Conservation (phyloP, 768 basidiomycete species). For the Lactifluus subvellereus region DNA sequence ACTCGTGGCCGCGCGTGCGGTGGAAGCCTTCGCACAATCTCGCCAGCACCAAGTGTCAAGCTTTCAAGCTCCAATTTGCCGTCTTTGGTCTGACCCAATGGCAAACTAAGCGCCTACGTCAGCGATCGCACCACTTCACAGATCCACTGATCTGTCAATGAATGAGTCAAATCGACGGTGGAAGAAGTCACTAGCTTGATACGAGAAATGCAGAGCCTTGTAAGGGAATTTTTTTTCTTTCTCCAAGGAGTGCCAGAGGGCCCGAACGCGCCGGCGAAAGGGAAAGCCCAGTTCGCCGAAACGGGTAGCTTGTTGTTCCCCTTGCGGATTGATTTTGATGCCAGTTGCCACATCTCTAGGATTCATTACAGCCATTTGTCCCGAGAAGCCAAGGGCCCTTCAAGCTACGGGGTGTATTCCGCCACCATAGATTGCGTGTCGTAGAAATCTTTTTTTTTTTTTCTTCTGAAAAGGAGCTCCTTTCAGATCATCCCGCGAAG, state of each 20-base stretch:
- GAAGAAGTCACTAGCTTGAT: background rate
- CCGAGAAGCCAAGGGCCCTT: background rate
- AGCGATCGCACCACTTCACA: background rate
- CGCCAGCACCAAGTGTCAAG: background rate
- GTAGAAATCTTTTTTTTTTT: background rate
- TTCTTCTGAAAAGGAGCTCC: no score
- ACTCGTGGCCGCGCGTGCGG: background rate
- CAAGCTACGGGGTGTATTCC: background rate
- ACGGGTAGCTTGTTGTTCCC: background rate
- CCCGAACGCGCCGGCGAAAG: background rate
- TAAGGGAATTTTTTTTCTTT: background rate
- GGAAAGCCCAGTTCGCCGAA: background rate
- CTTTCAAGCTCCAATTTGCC: background rate
- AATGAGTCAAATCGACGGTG: slow-evolving; percentile 9
- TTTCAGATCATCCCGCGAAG: background rate
- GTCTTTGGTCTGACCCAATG: background rate
- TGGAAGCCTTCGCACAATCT: background rate
- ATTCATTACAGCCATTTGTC: background rate
- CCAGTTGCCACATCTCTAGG: background rate
- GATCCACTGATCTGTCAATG: background rate
- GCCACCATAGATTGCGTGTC: background rate
- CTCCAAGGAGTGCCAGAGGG: background rate
- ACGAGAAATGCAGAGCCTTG: background rate
- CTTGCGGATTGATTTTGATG: background rate
- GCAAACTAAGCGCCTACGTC: slow-evolving; percentile 8